These are phyloP conservation scores for Angomonas desouzai DNA, from an alignment of 208 protist genomes.

Conservation along the genomic window DNA sequence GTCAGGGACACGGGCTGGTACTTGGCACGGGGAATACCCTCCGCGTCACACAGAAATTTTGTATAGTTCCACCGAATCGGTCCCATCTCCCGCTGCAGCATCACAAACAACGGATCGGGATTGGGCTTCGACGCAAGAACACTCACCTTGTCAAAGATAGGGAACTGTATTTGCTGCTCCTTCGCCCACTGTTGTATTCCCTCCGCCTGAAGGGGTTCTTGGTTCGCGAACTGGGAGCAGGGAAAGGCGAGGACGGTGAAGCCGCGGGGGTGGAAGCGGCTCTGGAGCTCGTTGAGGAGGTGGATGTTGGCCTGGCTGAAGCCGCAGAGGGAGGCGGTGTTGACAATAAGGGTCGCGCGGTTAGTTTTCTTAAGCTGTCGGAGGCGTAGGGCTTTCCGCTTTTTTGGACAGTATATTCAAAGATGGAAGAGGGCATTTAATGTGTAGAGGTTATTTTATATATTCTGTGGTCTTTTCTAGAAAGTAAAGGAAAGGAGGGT, in stretches of 20 bases:
- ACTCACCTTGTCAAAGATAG: conserved; percentile 50
- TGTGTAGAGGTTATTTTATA: conserved; percentile 16
- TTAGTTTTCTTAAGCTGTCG: conserved; percentile 34
- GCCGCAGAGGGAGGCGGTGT: conserved; percentile 58
- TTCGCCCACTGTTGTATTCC: conserved; percentile 35
- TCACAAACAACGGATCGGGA: conserved; percentile 52
- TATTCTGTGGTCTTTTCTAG: conserved; percentile 11
- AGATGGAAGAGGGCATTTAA: conserved; percentile 15
- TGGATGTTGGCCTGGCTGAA: conserved; percentile 43
- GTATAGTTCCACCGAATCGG: conserved; percentile 68
- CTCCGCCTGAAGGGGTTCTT: conserved; percentile 44
- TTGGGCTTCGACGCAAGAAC: conserved; percentile 35
- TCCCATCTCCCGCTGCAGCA: conserved; percentile 44
- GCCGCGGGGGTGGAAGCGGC: conserved; percentile 18
- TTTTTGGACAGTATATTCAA: conserved; percentile 25
- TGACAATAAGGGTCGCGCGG: conserved; percentile 50
- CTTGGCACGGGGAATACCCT: conserved; percentile 32
- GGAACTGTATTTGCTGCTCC: conserved; percentile 31
- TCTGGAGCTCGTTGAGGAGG: conserved; percentile 42
- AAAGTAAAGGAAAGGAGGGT: no score
- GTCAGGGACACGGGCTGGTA: conserved; percentile 2
- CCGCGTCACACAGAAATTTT: conserved; percentile 57
- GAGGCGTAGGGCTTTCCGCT: conserved; percentile 32
- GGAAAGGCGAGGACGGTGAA: conserved; percentile 65
- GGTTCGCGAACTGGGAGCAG: conserved; percentile 58